A percentile compares a stretch with the other conserved stretches of the same genome.
These are phyloP conservation scores for Solanum medicagineum DNA, from an alignment of 257 asterid species.

Conservation along the genomic window DNA sequence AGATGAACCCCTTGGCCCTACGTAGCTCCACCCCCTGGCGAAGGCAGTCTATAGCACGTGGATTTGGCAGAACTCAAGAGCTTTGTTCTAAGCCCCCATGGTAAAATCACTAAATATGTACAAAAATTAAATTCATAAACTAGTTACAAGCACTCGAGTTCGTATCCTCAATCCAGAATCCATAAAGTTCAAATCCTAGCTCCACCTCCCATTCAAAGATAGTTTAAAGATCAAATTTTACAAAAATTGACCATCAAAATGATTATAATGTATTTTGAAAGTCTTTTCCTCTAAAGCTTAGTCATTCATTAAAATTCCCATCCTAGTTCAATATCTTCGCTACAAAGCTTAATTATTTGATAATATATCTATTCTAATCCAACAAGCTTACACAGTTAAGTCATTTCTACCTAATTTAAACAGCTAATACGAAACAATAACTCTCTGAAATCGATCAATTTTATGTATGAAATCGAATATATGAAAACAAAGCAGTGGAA, in stretches of 20 bases:
- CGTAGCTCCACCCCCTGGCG: neutral
- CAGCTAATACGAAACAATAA: neutral
- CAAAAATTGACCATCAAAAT: neutral
- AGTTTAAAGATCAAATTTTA: neutral
- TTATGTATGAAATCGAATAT: neutral
- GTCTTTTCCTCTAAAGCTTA: neutral
- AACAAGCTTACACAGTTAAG: neutral
- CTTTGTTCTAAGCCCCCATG: neutral
- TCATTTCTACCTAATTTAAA: neutral
- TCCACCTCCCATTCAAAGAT: neutral
- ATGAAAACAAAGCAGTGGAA: neutral
- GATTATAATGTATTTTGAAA: neutral
- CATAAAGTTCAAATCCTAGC: neutral
- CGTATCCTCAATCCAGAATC: neutral
- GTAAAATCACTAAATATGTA: neutral
- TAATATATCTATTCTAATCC: neutral
- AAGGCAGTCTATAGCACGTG: neutral
- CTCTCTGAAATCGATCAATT: neutral
- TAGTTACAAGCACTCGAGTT: neutral
- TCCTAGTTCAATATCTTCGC: neutral
- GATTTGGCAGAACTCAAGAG: neutral
- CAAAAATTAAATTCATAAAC: neutral
- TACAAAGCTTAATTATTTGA: neutral
- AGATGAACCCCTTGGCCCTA: too few species aligned
- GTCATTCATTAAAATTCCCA: neutral